phyloP scores from a whole-genome alignment of 2,329 filamentous ascomycete species.

The Ascosphaera apis region DNA sequence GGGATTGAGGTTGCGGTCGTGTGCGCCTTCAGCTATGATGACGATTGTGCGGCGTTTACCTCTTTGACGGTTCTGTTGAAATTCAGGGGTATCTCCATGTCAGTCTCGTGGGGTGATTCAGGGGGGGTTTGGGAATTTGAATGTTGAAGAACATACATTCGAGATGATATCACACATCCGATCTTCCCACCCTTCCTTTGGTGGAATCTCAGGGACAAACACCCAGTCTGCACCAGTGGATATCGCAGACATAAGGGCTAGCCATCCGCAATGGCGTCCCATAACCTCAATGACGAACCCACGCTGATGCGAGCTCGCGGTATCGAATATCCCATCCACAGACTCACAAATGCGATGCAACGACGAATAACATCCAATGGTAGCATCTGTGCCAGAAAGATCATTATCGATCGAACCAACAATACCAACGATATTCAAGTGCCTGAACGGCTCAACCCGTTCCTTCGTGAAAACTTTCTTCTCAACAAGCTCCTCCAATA shows the following conservation, averaged over 20 bases:
- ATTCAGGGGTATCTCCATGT: constrained; percentile 2
- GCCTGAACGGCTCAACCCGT: constrained; percentile 52
- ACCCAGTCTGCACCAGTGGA: constrained; percentile 90
- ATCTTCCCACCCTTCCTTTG: constrained; percentile 64
- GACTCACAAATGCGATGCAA: constrained; percentile 83
- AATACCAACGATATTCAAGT: constrained; percentile 87
- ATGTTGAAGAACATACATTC: constrained; percentile 30
- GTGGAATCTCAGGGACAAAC: constrained; percentile 89
- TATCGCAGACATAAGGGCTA: constrained; percentile 88
- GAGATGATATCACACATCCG: constrained; percentile 64
- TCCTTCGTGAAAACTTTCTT: constrained; percentile 45
- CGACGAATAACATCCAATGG: constrained; percentile 90
- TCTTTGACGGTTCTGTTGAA: constrained; percentile 48
- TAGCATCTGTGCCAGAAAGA: constrained; percentile 88
- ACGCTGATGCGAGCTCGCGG: constrained; percentile 84
- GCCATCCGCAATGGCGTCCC: constrained; percentile 94
- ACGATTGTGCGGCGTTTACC: constrained; percentile 97
- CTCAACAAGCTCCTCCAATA: constrained; percentile 63
- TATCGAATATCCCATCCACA: constrained; percentile 81
- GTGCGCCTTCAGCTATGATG: constrained; percentile 69
- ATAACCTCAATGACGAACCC: constrained; percentile 98
- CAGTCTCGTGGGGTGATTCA: too few species aligned
- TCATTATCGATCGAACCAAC: constrained; percentile 98
- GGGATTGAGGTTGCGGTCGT: constrained; percentile 61
- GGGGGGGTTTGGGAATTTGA: too few species aligned